Evolutionary conservation across 441 rosid genomes (phyloP).

Genomic region (Euphorbia celastroides): DNA sequence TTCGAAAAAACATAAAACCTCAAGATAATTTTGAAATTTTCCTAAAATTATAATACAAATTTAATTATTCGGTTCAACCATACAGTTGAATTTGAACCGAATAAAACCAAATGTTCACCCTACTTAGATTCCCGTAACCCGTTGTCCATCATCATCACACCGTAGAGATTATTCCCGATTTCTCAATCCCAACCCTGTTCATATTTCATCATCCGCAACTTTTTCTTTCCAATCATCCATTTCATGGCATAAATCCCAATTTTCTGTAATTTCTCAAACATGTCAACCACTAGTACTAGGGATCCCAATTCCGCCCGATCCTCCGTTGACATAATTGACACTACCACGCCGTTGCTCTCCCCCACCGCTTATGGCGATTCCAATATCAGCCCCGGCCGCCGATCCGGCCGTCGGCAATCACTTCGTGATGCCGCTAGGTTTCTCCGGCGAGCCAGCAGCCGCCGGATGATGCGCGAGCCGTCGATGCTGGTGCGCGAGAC

Average conservation of each 20-base stretch:
- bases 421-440: conserved; percentile 84
- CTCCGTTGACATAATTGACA: no score
- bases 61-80: no score
- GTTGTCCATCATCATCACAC: neutral
- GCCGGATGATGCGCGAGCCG: conserved; percentile 91
- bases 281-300: conserved; percentile 18
- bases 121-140: no score
- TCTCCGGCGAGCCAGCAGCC: conserved; percentile 84
- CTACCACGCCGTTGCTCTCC: conserved; percentile 60
- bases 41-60: no score
- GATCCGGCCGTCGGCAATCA: conserved; percentile 54
- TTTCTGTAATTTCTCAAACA: conserved; percentile 16
- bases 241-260: conserved; percentile 6
- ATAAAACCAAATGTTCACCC: no score
- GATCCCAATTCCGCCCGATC: conserved; percentile 29
- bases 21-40: no score
- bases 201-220: neutral
- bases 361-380: conserved; percentile 25
- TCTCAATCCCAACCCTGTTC: neutral
- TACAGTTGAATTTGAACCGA: no score
- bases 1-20: no score
- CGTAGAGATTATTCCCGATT: neutral
- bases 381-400: conserved; percentile 22
- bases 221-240: neutral
- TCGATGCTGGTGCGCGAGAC: conserved; percentile 91